Evolutionary conservation across 2,329 filamentous ascomycete genomes (phyloP), one percentile per base, ranked within the genome.

Genomic region (Periconia sp.): DNA sequence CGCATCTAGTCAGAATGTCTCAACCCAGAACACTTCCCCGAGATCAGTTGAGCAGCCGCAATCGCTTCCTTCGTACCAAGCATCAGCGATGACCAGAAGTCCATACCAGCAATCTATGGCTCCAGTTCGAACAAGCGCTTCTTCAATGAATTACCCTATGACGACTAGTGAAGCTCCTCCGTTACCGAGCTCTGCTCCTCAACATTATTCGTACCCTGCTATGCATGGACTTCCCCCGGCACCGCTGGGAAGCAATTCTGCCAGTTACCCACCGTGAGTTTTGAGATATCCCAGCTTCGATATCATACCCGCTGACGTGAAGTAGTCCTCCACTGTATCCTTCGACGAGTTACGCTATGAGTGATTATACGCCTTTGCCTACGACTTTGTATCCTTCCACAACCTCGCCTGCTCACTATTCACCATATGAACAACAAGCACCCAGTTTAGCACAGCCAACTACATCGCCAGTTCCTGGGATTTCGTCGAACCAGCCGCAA

Each of bases 341-440:
- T 20, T 62, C 71, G 31, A 66, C 62, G 13, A 69, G 62, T 46
- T 74, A 74, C 46, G 63, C 61, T 20, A 65, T 72, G 31, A 64
- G 51, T 54, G 69, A 68, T 15, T 71, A 71, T 58, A 68, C 65
- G 35, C 64, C 69, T 31, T 58, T 73, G 5, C 72, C 71, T 15
- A 64, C 70, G 5, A 68, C 57, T n/a, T 59, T 74, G 62, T 74
- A 74, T 46, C 70, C 71, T n/a, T 55, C 70, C 48, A 62, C 68
- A 37, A 68, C 65, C 33, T 63, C 68, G 19, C 60, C 69, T 30
- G 59, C 69, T 18, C 58, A 64, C 23, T 74, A 73, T 50, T 57
- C 66, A 23, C 49, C 68, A 9, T 74, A 74, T 47, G 68, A 71
- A 5, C 58, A 62, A 5, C 58, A 62, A 18, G 53, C 64, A 43